Percentiles rank a stretch among this genome's conserved stretches.
Conservation (phyloP, 345 rosid species). For the Ceriops decandra region DNA sequence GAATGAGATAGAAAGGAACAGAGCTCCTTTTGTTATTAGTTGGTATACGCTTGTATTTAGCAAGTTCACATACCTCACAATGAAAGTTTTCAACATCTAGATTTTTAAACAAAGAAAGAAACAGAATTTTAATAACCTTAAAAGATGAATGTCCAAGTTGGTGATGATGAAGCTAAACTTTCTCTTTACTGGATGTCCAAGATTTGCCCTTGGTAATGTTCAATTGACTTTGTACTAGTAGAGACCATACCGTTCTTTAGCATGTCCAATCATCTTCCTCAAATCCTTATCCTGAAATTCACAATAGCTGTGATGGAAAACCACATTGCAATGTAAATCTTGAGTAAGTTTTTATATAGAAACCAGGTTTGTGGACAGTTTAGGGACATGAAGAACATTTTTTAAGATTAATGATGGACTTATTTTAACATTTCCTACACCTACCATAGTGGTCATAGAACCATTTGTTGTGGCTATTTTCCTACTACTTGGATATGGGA, state of each 20-base stretch:
- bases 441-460: neutral
- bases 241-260: neutral
- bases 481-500: neutral
- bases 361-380: neutral
- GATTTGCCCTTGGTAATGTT: neutral
- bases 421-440: neutral
- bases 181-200: neutral
- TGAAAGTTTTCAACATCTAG: neutral
- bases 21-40: constrained; percentile 6
- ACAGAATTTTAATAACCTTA: neutral
- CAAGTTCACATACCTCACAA: constrained; percentile 13
- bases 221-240: neutral
- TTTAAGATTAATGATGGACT: neutral
- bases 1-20: neutral
- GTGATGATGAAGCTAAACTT: neutral
- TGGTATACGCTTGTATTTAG: neutral
- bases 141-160: constrained; percentile 3
- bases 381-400: neutral
- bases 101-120: constrained; percentile 4
- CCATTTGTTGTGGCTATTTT: neutral
- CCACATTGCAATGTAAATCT: constrained; percentile 1
- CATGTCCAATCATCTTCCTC: constrained; percentile 7
- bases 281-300: neutral
- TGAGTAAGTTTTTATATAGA: neutral
- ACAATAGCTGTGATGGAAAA: neutral